Evolutionary conservation across 1,284 basidiomycete species (phyloP).

Genomic region (Cryptococcus jaspeensis): DNA sequence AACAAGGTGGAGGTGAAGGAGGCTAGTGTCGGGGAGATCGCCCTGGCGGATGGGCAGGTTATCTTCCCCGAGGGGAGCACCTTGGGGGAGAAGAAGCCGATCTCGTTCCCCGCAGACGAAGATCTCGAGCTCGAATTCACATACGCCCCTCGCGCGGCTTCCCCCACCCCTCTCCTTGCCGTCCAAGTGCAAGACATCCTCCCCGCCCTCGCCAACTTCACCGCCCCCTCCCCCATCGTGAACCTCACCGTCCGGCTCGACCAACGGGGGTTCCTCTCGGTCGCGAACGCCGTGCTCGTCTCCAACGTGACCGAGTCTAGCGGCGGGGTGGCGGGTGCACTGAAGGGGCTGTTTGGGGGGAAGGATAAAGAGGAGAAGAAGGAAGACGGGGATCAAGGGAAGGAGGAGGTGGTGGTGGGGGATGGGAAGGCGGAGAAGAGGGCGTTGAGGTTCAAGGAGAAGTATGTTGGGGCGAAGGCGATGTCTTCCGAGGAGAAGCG

Average conservation of each 20-base stretch:
- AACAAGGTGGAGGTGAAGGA: conserved; percentile 77
- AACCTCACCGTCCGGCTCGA: conserved; percentile 77
- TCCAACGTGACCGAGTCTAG: conserved; percentile 63
- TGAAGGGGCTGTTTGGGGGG: conserved; percentile 80
- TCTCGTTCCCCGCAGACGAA: conserved; percentile 71
- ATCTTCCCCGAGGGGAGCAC: conserved; percentile 75
- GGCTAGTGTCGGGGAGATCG: conserved; percentile 61
- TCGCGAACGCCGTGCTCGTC: conserved; percentile 70
- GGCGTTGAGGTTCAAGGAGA: conserved; percentile 62
- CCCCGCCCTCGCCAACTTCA: conserved; percentile 42
- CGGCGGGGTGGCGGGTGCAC: conserved; percentile 68
- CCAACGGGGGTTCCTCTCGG: conserved; percentile 73
- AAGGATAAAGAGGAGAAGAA: conserved; percentile 49
- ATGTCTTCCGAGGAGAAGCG: conserved; percentile 73
- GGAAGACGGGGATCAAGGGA: conserved; percentile 45
- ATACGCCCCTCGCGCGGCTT: conserved; percentile 49
- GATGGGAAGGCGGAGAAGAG: conserved; percentile 44
- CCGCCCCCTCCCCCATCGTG: conserved; percentile 56
- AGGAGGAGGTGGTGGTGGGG: conserved; percentile 15
- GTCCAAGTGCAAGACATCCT: conserved; percentile 37
- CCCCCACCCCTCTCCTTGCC: conserved; percentile 19
- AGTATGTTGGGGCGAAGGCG: conserved; percentile 64
- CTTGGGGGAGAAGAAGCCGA: conserved; percentile 73
- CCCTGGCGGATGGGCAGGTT: conserved; percentile 37
- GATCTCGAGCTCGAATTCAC: conserved; percentile 69